Conservation (phyloP, 352 stramenopile species). For the Halophytophthora polymorphica region DNA sequence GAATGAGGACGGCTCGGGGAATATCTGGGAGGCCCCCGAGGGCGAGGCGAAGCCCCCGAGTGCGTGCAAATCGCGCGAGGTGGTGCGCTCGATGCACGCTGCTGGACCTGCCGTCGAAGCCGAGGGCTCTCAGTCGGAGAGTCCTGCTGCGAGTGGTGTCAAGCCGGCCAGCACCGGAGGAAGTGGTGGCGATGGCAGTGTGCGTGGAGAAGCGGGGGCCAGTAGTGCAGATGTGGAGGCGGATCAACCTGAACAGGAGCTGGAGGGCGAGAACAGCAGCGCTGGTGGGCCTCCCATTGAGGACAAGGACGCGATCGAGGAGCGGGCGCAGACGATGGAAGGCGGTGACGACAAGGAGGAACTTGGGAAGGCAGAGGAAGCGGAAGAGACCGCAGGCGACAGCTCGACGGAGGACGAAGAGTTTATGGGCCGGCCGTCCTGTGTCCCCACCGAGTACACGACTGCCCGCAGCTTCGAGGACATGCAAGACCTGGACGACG, state of each 20-base stretch:
- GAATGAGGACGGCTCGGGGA: constrained; percentile 7
- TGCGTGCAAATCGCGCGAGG: constrained; percentile 11
- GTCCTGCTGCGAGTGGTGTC: constrained; percentile 5
- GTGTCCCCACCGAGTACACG: constrained; percentile 29
- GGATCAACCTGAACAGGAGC: constrained; percentile 45
- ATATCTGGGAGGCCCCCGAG: constrained; percentile 8
- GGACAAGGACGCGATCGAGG: background rate
- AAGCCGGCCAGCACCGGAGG: constrained; percentile 15
- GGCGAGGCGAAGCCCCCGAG: constrained; percentile 9
- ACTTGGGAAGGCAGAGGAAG: background rate
- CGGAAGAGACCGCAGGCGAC: constrained; percentile 13
- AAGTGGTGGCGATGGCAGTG: constrained; percentile 4
- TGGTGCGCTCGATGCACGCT: constrained; percentile 20
- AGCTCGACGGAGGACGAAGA: constrained; percentile 24
- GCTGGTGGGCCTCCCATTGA: constrained; percentile 5
- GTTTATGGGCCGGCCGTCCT: constrained; percentile 14
- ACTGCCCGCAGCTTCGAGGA: constrained; percentile 27
- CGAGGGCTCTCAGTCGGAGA: background rate
- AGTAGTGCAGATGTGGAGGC: constrained; percentile 17
- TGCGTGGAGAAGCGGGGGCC: constrained; percentile 7
- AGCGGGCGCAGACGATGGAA: background rate
- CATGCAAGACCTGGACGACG: constrained; percentile 17
- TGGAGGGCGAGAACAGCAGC: constrained; percentile 21
- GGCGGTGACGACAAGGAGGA: constrained; percentile 16
- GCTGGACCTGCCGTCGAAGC: constrained; percentile 3